These are phyloP conservation scores for Citrullus mucosospermus DNA, from an alignment of 306 rosid species.

Conservation along the genomic window DNA sequence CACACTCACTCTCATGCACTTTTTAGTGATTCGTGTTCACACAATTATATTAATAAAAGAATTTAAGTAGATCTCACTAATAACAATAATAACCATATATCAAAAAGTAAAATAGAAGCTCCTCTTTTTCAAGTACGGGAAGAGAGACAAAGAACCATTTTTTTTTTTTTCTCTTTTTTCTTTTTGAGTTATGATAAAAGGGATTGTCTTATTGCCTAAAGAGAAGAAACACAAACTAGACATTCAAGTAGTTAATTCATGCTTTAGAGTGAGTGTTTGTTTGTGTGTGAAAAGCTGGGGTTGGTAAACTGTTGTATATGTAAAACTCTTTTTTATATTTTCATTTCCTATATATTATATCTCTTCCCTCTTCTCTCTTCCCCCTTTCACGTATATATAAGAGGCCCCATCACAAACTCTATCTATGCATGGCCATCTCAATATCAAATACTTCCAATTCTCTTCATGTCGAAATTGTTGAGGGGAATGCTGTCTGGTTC, in stretches of 20 bases:
- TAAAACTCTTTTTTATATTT: conserved; percentile 20
- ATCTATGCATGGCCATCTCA: conserved; percentile 48
- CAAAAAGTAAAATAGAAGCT: not conserved
- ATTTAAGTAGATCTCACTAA: not conserved
- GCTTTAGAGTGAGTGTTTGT: conserved; percentile 3
- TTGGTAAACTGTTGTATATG: conserved; percentile 31
- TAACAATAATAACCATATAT: not conserved
- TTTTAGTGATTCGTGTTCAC: not conserved
- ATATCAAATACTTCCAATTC: conserved; percentile 1
- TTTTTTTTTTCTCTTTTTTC: not conserved
- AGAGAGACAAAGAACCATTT: not conserved
- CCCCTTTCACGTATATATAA: conserved; percentile 45
- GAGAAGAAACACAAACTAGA: not conserved
- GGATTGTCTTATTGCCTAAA: not conserved
- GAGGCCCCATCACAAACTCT: conserved; percentile 35
- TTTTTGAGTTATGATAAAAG: not conserved
- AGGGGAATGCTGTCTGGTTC: conserved; percentile 97
- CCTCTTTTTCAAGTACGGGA: not conserved
- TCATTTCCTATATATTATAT: conserved; percentile 9
- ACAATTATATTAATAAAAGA: not conserved
- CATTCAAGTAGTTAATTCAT: not conserved
- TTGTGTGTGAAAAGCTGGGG: conserved; percentile 29
- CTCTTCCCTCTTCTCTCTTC: not conserved
- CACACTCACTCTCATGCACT: not conserved
- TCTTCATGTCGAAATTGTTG: conserved; percentile 24